Evolutionary conservation across 2,329 filamentous ascomycete species (phyloP).

Genomic region (Stemphylium beticola): DNA sequence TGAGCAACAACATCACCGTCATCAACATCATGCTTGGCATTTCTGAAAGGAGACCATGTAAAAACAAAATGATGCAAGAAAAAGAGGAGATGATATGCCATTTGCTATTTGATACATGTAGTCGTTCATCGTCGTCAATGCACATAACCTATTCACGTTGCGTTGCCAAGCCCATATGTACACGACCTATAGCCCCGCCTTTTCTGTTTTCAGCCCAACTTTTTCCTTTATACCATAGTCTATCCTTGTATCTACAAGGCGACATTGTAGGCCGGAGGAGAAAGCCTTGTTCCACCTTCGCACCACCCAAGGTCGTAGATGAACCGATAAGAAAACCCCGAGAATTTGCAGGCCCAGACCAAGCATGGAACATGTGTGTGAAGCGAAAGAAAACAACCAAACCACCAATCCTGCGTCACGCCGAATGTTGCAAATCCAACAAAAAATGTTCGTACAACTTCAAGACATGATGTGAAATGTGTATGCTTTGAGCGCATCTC

Average conservation of each 20-base stretch:
- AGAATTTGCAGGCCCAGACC: not conserved
- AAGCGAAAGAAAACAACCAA: not conserved
- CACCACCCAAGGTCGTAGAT: not conserved
- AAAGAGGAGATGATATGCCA: conserved; percentile 18
- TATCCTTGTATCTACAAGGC: too few species aligned
- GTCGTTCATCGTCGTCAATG: conserved; percentile 8
- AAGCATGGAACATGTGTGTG: not conserved
- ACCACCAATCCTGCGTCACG: not conserved
- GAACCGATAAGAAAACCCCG: conserved; percentile 1
- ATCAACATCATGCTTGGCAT: too few species aligned
- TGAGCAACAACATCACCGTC: too few species aligned
- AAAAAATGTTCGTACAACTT: conserved; percentile 2
- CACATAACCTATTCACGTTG: conserved; percentile 1
- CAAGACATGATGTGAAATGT: not conserved
- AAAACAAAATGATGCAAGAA: too few species aligned
- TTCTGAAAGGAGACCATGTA: too few species aligned
- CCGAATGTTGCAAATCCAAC: not conserved
- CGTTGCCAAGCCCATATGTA: not conserved
- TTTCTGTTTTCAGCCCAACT: not conserved
- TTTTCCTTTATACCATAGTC: not conserved
- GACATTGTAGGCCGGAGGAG: not conserved
- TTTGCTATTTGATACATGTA: conserved; percentile 14
- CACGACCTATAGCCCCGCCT: not conserved
- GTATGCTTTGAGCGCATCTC: not conserved
- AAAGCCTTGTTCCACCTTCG: not conserved